These are phyloP conservation scores for Suillus paluster DNA, from an alignment of 768 basidiomycete genomes.

Conservation along the genomic window DNA sequence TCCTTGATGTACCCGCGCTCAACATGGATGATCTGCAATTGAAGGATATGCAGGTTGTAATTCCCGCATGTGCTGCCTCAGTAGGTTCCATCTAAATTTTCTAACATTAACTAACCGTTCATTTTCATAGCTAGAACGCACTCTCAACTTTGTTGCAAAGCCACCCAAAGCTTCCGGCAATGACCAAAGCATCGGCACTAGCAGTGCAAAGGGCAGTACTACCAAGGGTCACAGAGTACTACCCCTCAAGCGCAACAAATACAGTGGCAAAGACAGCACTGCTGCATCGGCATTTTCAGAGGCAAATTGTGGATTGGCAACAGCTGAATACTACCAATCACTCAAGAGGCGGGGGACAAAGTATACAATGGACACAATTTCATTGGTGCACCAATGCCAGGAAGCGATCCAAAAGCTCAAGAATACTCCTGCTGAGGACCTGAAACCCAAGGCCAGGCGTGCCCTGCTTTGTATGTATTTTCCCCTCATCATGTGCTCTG, in stretches of 20 bases:
- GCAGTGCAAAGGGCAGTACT: not conserved
- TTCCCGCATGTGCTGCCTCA: conserved; percentile 9
- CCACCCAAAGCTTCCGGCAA: not conserved
- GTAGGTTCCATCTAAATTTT: conserved; percentile 3
- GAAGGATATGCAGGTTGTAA: conserved; percentile 6
- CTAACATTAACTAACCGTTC: not conserved
- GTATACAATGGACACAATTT: not conserved
- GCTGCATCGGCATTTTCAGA: not conserved
- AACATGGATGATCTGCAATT: not conserved
- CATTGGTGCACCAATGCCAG: not conserved
- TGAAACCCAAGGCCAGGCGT: not conserved
- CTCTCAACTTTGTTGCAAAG: conserved; percentile 4
- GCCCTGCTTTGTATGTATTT: not conserved
- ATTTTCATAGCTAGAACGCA: conserved; percentile 7
- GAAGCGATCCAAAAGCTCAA: not conserved
- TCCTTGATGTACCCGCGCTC: conserved; percentile 3
- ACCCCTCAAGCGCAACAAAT: not conserved
- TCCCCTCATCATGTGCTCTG: not conserved
- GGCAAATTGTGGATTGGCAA: not conserved
- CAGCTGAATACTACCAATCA: not conserved
- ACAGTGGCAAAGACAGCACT: not conserved
- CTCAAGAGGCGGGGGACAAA: not conserved
- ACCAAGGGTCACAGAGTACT: not conserved
- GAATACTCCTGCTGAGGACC: not conserved
- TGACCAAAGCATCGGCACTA: not conserved